A percentile compares a stretch with the other conserved stretches of the same genome.
These are phyloP conservation scores for Dothideomycetes sp. DNA, from an alignment of 2,329 filamentous ascomycete genomes.

Conservation along the genomic window DNA sequence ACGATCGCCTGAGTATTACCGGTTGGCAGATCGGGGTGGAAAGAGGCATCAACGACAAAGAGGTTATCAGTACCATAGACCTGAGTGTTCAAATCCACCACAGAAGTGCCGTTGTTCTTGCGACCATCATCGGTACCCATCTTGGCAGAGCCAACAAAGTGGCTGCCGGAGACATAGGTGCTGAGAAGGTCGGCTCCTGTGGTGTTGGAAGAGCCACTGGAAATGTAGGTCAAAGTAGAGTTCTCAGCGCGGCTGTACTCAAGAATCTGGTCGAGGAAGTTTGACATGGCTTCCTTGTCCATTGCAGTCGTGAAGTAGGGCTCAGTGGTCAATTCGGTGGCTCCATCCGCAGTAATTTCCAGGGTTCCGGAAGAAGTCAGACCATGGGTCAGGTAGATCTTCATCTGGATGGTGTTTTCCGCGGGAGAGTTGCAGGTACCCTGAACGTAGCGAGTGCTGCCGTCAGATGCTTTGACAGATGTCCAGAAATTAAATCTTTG, in stretches of 20 bases:
- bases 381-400: slow-evolving; percentile 47
- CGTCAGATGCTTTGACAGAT: slow-evolving; percentile 43
- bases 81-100: slow-evolving; percentile 49
- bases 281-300: slow-evolving; percentile 27
- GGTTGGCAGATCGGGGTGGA: slow-evolving; percentile 56
- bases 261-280: slow-evolving; percentile 36
- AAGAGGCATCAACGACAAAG: slow-evolving; percentile 48
- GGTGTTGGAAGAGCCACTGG: slow-evolving; percentile 16
- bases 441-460: slow-evolving; percentile 35
- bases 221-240: slow-evolving; percentile 28
- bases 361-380: slow-evolving; percentile 33
- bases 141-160: slow-evolving; percentile 45
- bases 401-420: slow-evolving; percentile 41
- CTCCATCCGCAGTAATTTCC: slow-evolving; percentile 21
- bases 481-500: slow-evolving; percentile 45
- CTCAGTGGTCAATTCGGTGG: slow-evolving; percentile 35
- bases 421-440: slow-evolving; percentile 32
- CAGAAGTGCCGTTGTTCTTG: slow-evolving; percentile 39
- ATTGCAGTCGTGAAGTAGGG: slow-evolving; percentile 40
- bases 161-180: slow-evolving; percentile 15
- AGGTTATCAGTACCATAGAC: slow-evolving; percentile 37
- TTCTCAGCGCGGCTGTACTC: slow-evolving; percentile 28
- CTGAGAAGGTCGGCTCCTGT: slow-evolving; percentile 5
- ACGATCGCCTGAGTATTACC: slow-evolving; percentile 55
- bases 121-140: slow-evolving; percentile 48